Base-by-base conservation (phyloP, 179 eudicot species). In the Dionaea muscipula region DNA sequence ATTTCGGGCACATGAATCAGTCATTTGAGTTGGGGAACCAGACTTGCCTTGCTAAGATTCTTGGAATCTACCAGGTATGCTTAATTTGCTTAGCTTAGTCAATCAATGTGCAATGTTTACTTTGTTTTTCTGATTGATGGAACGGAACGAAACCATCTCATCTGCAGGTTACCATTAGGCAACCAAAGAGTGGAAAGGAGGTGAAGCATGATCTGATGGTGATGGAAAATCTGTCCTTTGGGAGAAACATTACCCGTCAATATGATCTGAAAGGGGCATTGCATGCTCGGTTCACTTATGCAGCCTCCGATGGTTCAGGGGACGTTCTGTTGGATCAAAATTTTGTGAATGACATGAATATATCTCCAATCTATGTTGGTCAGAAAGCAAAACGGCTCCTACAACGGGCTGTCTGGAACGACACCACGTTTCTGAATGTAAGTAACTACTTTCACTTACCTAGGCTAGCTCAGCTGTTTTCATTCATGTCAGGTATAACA, bases 241-340 rank as follows among this genome's bases (percentile, higher is more conserved):
- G 91, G 40, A 68, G 88, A 51, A 72, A 68, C 47, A 67, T 82
- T 21, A 60, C 72, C 26, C 74, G 84, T 17, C 94, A 84, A 52
- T 91, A 91, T 48, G 98, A 87, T 79, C 81, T 91, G 38, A 91
- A 91, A 73, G 98, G 98, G 21, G 95, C 95, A 60, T 51, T 84
- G 68, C 88, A 81, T 70, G 85, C 90, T 56, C 81, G 95, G 36
- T 77, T 76, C 61, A 81, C 69, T 62, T 60, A 79, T 2, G 68
- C 81, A 35, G 76, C 65, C n/a, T n/a, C n/a, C 39, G 80, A 79
- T 78, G 85, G 81, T 56, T 40, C 84, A 3, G 95, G 77, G 17
- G 95, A 91, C 25, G 95, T 87, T 72, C 77, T 87, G 40, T 64
- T 87, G 61, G 98, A 91, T 63, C 94, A 87, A 68, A 91, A 91